Evolutionary conservation across 2,329 filamentous ascomycete species (phyloP).

Genomic region (Xylariaceae sp.): DNA sequence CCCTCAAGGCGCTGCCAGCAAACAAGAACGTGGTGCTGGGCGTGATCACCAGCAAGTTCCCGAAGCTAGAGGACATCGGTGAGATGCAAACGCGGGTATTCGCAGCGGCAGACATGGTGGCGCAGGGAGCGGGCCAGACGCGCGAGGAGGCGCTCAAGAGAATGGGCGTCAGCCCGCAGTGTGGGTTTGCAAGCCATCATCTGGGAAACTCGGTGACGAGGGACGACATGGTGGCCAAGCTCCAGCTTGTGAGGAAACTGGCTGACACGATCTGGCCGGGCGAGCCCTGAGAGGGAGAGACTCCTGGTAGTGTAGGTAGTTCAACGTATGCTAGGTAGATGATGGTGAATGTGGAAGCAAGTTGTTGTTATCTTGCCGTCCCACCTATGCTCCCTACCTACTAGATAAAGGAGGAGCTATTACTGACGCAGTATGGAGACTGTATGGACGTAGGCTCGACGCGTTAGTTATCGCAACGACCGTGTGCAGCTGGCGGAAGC

Average conservation of each 20-base stretch:
- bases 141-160: slow-evolving; percentile 64
- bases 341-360: too few species aligned
- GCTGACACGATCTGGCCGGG: slow-evolving; percentile 66
- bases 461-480: too few species aligned
- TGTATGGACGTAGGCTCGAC: too few species aligned
- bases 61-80: slow-evolving; percentile 57
- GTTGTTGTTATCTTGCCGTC: too few species aligned
- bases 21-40: slow-evolving; percentile 62
- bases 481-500: too few species aligned
- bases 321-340: too few species aligned
- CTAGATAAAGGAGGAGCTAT: too few species aligned
- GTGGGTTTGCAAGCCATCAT: slow-evolving; percentile 70
- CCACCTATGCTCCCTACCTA: too few species aligned
- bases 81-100: slow-evolving; percentile 57
- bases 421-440: too few species aligned
- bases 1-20: slow-evolving; percentile 56
- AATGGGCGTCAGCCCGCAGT: slow-evolving; percentile 68
- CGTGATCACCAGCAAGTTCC: slow-evolving; percentile 61
- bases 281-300: slow-evolving; percentile 34
- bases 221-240: slow-evolving; percentile 69
- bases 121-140: slow-evolving; percentile 60
- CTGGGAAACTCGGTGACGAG: slow-evolving; percentile 65
- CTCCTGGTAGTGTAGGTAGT: too few species aligned
- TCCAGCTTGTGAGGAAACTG: slow-evolving; percentile 65
- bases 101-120: slow-evolving; percentile 63